phyloP scores from a whole-genome alignment of 2,329 filamentous ascomycete genomes.

The Dactylonectria estremocensis region DNA sequence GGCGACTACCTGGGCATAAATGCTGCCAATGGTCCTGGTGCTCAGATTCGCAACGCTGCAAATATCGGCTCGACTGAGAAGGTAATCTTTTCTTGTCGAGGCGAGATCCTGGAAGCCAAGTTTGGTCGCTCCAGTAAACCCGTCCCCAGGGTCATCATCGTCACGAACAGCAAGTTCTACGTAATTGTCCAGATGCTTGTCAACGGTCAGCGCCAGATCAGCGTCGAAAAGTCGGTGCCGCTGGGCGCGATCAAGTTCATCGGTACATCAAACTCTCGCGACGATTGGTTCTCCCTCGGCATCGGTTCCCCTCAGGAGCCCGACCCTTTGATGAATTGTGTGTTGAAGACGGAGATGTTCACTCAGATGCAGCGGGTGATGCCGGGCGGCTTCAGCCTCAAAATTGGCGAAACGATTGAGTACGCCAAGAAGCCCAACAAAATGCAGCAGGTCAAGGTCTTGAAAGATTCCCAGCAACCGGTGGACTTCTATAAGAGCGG shows the following conservation, averaged over 20 bases:
- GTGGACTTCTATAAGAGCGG: conserved; percentile 96
- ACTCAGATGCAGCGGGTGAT: conserved; percentile 89
- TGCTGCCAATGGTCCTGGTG: conserved; percentile 83
- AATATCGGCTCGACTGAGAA: conserved; percentile 81
- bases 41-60: conserved; percentile 83
- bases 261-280: conserved; percentile 83
- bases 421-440: conserved; percentile 99
- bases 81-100: conserved; percentile 90
- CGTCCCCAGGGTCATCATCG: conserved; percentile 85
- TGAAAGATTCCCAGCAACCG: conserved; percentile 85
- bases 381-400: conserved; percentile 84
- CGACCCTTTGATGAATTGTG: conserved; percentile 92
- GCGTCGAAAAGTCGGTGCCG: conserved; percentile 85
- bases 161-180: conserved; percentile 91
- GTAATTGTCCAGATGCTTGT: conserved; percentile 88
- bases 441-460: conserved; percentile 86
- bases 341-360: conserved; percentile 98
- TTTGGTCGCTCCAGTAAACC: conserved; percentile 97
- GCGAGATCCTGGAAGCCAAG: conserved; percentile 91
- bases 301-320: conserved; percentile 92
- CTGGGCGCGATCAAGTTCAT: conserved; percentile 92
- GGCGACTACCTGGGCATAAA: conserved; percentile 95
- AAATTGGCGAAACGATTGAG: conserved; percentile 87
- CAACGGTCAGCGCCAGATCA: conserved; percentile 86
- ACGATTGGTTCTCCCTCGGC: conserved; percentile 97